Conservation (phyloP, 1,284 basidiomycete species). For the Heterobasidion annosum region DNA sequence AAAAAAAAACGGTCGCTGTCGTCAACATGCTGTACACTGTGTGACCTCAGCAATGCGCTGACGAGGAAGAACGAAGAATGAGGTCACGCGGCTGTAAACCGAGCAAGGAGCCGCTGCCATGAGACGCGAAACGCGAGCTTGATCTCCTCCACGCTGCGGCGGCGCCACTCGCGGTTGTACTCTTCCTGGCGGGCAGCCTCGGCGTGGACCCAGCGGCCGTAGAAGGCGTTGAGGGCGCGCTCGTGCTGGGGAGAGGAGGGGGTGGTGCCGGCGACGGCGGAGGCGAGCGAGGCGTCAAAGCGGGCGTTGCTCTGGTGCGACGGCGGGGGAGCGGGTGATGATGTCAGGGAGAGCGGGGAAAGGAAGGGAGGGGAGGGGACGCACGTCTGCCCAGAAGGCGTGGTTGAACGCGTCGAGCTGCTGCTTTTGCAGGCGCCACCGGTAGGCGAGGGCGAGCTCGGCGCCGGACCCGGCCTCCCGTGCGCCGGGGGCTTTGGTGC, state of each 20-base stretch:
- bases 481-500: constrained; percentile 8
- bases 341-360: neutral
- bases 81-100: constrained; percentile 1
- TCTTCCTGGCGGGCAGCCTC: constrained; percentile 45
- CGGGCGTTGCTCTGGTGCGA: constrained; percentile 56
- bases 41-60: too few species aligned
- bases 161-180: constrained; percentile 58
- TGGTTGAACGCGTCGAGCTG: constrained; percentile 66
- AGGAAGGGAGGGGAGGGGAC: constrained; percentile 19
- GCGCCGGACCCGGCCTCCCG: too few species aligned
- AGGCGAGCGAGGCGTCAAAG: constrained; percentile 56
- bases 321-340: neutral
- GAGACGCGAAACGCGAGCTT: constrained; percentile 41
- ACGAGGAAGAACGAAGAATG: neutral
- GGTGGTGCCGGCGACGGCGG: constrained; percentile 49
- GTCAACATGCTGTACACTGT: too few species aligned
- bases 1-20: too few species aligned
- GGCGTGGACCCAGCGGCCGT: constrained; percentile 60
- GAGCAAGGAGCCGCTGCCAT: constrained; percentile 29
- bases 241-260: constrained; percentile 40
- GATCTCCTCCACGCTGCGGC: constrained; percentile 46
- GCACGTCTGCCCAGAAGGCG: constrained; percentile 67
- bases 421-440: constrained; percentile 59
- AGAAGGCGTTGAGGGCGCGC: constrained; percentile 59
- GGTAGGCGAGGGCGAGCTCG: constrained; percentile 40